phyloP scores from a whole-genome alignment of 2,329 filamentous ascomycete species.

The Whalleya microplaca region DNA sequence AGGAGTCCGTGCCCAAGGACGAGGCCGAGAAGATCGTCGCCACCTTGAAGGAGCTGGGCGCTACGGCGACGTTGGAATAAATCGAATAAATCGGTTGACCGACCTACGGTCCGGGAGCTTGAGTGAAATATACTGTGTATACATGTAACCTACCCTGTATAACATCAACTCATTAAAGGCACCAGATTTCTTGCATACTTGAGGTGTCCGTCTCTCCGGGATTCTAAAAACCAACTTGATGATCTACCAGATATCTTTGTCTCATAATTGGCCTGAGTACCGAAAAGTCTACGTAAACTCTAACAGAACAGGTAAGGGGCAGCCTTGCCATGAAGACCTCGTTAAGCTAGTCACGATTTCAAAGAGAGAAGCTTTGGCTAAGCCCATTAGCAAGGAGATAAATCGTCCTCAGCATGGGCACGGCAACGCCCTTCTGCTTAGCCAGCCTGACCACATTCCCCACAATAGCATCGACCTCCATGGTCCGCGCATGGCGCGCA shows the following conservation, averaged over 20 bases:
- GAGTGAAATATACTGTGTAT: constrained; percentile 29
- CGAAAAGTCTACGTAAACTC: not conserved
- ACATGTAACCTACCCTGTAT: constrained; percentile 40
- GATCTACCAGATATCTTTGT: not conserved
- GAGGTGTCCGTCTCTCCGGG: not conserved
- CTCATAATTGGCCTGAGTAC: not conserved
- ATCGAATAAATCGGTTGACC: no score
- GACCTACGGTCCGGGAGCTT: constrained; percentile 4
- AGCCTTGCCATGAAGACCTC: not conserved
- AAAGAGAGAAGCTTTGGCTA: constrained; percentile 29
- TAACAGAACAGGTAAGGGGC: not conserved
- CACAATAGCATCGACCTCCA: constrained; percentile 42
- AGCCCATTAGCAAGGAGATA: constrained; percentile 44
- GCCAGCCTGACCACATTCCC: constrained; percentile 38
- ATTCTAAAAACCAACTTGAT: not conserved
- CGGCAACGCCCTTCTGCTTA: constrained; percentile 30
- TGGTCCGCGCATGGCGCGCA: constrained; percentile 27
- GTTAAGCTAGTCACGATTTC: not conserved
- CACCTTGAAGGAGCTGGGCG: constrained; percentile 90
- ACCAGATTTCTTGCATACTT: not conserved
- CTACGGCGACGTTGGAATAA: constrained; percentile 90
- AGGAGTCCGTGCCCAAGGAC: constrained; percentile 98
- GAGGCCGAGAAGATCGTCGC: constrained; percentile 98
- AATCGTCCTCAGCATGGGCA: constrained; percentile 42
- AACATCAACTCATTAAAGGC: constrained; percentile 28